A percentile compares a stretch with the other conserved stretches of the same genome.
Evolutionary conservation across 148 eudicot genomes (phyloP).

Genomic region (Rhododendron mucronatum): DNA sequence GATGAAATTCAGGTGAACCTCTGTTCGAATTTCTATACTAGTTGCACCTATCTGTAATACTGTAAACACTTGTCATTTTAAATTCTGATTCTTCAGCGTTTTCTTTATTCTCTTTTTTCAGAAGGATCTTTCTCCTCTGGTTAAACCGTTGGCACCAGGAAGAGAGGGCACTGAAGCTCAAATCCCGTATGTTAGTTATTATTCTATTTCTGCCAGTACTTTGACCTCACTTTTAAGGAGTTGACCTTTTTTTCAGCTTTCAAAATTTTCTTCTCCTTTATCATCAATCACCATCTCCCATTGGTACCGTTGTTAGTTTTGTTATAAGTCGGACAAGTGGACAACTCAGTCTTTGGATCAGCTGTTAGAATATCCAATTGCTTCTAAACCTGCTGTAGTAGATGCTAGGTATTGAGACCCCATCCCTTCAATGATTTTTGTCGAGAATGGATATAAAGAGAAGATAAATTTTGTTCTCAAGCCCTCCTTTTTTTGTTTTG

Average conservation of each 20-base stretch:
- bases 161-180: constrained; percentile 44
- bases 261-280: not conserved
- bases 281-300: not conserved
- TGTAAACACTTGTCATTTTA: not conserved
- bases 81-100: not conserved
- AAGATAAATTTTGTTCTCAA: not conserved
- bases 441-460: not conserved
- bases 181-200: constrained; percentile 80
- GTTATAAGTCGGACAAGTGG: not conserved
- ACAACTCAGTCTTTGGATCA: not conserved
- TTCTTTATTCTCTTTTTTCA: constrained; percentile 26
- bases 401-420: not conserved
- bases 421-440: not conserved
- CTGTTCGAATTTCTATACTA: constrained; percentile 3
- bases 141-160: constrained; percentile 66
- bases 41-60: not conserved
- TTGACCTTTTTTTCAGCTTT: not conserved
- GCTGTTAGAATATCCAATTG: not conserved
- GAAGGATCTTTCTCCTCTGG: constrained; percentile 93
- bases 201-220: not conserved
- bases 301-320: not conserved
- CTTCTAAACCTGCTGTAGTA: not conserved
- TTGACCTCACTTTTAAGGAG: not conserved
- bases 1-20: constrained; percentile 71
- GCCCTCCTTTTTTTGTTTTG: not conserved